Conservation (phyloP, 164 flowering plant genomes). For the Vitis cinerea region DNA sequence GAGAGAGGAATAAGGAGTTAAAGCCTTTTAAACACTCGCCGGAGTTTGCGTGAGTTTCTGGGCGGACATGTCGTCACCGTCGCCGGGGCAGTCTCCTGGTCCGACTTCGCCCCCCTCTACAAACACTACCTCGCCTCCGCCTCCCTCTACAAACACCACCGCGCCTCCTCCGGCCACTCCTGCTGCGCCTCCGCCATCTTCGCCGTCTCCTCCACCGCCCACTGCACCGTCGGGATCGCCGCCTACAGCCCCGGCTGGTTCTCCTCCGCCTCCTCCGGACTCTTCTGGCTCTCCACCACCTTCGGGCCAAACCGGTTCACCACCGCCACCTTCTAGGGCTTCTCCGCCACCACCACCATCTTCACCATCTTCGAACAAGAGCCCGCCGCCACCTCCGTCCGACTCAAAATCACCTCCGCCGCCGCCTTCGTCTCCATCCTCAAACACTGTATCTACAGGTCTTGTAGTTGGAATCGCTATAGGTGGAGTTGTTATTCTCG, state of each 20-base stretch:
- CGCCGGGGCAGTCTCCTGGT: conserved; percentile 18
- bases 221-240: conserved; percentile 13
- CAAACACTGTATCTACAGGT: conserved; percentile 35
- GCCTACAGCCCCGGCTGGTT: neutral
- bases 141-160: neutral
- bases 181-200: conserved; percentile 4
- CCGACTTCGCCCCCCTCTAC: conserved; percentile 23
- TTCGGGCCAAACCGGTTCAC: neutral
- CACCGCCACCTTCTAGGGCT: conserved; percentile 30
- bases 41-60: neutral
- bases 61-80: conserved; percentile 19
- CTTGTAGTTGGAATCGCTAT: conserved; percentile 60
- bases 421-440: conserved; percentile 22
- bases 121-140: conserved; percentile 2
- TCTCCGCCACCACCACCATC: conserved; percentile 35
- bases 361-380: conserved; percentile 9
- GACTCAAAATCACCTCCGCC: conserved; percentile 24
- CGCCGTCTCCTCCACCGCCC: conserved; percentile 15
- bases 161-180: conserved; percentile 16
- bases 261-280: conserved; percentile 15
- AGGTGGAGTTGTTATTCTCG: conserved; percentile 48
- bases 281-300: conserved; percentile 13
- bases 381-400: conserved; percentile 31
- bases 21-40: neutral
- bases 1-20: no score